phyloP scores from a whole-genome alignment of 345 rosid species.

The Pistacia atlantica region DNA sequence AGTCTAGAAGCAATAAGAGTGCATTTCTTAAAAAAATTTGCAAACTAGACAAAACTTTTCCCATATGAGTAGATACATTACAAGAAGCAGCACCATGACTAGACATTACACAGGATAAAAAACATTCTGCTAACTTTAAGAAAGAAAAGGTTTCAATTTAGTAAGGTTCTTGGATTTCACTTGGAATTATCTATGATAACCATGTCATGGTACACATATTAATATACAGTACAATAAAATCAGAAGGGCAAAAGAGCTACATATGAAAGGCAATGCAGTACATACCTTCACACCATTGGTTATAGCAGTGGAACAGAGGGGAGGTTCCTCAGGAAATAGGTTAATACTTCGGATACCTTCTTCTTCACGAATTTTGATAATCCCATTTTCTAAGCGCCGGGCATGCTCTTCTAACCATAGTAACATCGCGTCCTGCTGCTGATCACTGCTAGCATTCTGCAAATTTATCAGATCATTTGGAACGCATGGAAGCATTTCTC shows the following conservation, averaged over 20 bases:
- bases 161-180: neutral
- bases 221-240: too few relatives aligned
- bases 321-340: slow-evolving; percentile 77
- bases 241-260: neutral
- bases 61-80: neutral
- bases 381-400: slow-evolving; percentile 62
- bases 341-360: slow-evolving; percentile 45
- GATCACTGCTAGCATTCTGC: slow-evolving; percentile 43
- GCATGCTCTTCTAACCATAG: slow-evolving; percentile 95
- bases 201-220: neutral
- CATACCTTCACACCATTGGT: slow-evolving; percentile 82
- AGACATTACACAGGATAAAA: neutral
- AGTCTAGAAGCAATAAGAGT: neutral
- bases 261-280: neutral
- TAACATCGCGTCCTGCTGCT: slow-evolving; percentile 77
- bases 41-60: too few relatives aligned
- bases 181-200: neutral
- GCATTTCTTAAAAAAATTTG: too few relatives aligned
- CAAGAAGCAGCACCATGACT: neutral
- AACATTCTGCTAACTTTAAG: neutral
- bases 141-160: neutral
- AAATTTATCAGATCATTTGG: slow-evolving; percentile 59
- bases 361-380: slow-evolving; percentile 47
- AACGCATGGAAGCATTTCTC: slow-evolving; percentile 83
- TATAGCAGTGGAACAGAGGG: slow-evolving; percentile 67